A percentile compares a stretch with the other conserved stretches of the same genome.
Conservation (phyloP, 306 rosid genomes). For the Cicer judaicum region DNA sequence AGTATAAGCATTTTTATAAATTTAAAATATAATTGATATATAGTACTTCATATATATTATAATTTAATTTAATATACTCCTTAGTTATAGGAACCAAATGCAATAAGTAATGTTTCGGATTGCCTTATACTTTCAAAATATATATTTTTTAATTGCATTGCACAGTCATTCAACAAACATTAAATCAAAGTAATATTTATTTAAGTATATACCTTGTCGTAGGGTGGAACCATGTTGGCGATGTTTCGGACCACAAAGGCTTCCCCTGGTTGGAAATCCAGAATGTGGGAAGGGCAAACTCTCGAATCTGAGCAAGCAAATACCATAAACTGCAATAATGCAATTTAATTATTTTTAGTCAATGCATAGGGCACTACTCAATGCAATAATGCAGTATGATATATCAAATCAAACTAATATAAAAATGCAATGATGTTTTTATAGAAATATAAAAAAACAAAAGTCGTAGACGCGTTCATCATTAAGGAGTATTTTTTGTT, state of each 20-base stretch:
- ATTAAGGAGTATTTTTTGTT: background rate
- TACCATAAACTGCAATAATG: conserved; percentile 75
- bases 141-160: conserved; percentile 45
- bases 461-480: background rate
- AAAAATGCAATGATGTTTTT: background rate
- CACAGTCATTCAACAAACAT: background rate
- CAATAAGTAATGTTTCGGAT: background rate
- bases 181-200: no score
- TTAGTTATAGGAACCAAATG: background rate
- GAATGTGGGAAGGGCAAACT: conserved; percentile 92
- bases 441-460: background rate
- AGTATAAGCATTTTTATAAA: background rate
- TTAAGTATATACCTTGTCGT: conserved; percentile 59
- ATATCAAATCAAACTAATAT: background rate
- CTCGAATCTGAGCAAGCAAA: conserved; percentile 98
- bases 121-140: background rate
- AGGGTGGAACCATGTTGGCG: conserved; percentile 99
- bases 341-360: no score
- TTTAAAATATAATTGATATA: background rate
- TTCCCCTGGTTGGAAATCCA: conserved; percentile 94
- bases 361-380: no score
- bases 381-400: no score
- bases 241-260: conserved; percentile 93
- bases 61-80: background rate
- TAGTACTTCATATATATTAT: background rate